Evolutionary conservation across 495 filamentous ascomycete species (phyloP).

Genomic region (Aspergillus diversus): DNA sequence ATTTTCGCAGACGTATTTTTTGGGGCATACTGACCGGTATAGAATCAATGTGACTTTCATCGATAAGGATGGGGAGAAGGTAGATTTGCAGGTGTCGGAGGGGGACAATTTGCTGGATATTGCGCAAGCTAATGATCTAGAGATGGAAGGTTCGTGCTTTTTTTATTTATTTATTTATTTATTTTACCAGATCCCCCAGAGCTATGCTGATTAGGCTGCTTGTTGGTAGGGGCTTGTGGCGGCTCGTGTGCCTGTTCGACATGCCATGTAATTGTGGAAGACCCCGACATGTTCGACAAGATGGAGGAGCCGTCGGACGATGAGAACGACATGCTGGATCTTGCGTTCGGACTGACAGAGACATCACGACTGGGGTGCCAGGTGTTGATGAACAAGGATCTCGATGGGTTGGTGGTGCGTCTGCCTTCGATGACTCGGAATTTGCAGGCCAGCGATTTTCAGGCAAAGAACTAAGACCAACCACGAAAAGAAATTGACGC

Average conservation of each 20-base stretch:
- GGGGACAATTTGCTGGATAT: conserved; percentile 95
- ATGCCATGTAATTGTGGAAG: conserved; percentile 91
- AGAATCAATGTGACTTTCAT: conserved; percentile 92
- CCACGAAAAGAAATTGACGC: not conserved
- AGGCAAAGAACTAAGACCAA: conserved; percentile 37
- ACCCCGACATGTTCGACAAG: conserved; percentile 82
- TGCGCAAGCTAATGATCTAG: conserved; percentile 89
- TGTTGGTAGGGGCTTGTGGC: conserved; percentile 75
- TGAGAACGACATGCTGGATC: conserved; percentile 98
- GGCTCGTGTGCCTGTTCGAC: conserved; percentile 97
- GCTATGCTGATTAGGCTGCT: not conserved
- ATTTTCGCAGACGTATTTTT: not conserved
- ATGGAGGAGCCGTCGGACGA: conserved; percentile 94
- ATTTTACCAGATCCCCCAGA: not conserved
- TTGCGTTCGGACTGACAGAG: conserved; percentile 95
- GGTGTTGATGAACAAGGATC: conserved; percentile 84
- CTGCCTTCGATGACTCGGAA: conserved; percentile 95
- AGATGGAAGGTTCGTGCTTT: conserved; percentile 80
- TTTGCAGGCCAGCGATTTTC: conserved; percentile 91
- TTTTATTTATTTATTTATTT: conserved; percentile 1
- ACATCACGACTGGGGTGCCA: conserved; percentile 96
- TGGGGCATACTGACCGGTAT: not conserved
- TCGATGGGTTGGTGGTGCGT: conserved; percentile 83
- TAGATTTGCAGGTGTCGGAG: conserved; percentile 75
- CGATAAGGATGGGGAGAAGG: conserved; percentile 82